phyloP scores from a whole-genome alignment of 2,329 filamentous ascomycete species.

The Hortaea sp. region DNA sequence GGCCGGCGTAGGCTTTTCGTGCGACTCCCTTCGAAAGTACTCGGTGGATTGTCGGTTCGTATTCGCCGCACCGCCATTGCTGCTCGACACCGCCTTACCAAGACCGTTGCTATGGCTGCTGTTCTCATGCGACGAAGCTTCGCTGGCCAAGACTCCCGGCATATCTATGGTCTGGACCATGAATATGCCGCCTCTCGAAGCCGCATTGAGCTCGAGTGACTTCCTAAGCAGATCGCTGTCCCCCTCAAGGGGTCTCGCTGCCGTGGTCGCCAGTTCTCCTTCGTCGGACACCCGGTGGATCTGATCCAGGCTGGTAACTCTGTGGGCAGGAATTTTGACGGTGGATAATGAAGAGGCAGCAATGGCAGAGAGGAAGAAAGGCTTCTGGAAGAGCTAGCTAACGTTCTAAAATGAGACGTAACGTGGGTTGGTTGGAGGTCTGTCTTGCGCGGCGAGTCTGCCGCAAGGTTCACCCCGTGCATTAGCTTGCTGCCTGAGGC shows the following conservation, averaged over 20 bases:
- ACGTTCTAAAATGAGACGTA: too few species aligned
- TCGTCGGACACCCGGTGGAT: too few species aligned
- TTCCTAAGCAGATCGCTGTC: conserved; percentile 18
- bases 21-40: conserved; percentile 1
- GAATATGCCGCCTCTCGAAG: conserved; percentile 22
- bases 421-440: too few species aligned
- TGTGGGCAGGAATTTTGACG: too few species aligned
- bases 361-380: too few species aligned
- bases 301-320: too few species aligned
- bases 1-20: conserved; percentile 10
- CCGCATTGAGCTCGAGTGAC: conserved; percentile 23
- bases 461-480: not conserved
- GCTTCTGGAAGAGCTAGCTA: too few species aligned
- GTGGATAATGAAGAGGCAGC: too few species aligned
- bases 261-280: conserved; percentile 17
- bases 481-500: not conserved
- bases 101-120: conserved; percentile 23
- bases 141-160: conserved; percentile 32
- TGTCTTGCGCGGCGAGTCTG: not conserved
- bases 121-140: conserved; percentile 1
- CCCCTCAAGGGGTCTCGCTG: conserved; percentile 17
- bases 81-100: conserved; percentile 16
- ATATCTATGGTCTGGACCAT: conserved; percentile 40
- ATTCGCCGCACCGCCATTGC: conserved; percentile 2
- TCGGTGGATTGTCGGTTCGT: conserved; percentile 4